Base-by-base conservation (phyloP, 768 basidiomycete species). In the Leucocoprinus birnbaumii region DNA sequence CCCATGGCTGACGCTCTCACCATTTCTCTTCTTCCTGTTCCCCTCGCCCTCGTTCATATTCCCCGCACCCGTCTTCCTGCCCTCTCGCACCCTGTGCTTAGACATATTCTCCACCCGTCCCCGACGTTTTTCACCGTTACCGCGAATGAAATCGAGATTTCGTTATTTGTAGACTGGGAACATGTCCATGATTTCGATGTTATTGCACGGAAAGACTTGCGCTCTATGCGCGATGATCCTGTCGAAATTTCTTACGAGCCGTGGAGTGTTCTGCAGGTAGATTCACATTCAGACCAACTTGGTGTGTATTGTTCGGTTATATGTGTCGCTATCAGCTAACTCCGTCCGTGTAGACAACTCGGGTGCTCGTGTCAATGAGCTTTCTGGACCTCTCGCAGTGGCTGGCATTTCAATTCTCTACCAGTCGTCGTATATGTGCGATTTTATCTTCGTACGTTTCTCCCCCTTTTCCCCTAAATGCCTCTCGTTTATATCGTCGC, bases 321-420 rank as follows among this genome's bases (percentile, higher is more conserved):
- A 57, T 58, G 58, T 38, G 11, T 27, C 25, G 37, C 58, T 51
- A 51, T 44, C 35, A 38, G 45, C 61, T 54, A 27, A 58, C 48
- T 44, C 31, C 38, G 42, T 42, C 26, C 21, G 40, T 38, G 2
- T 59, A 87, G 86, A 85, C 65, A 83, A 79, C 58, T 83, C 86
- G 4, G 87, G 88, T 11, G 83, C 85, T 18, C 79, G 89, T 44
- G 83, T 91, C 0, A 81, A 84, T 58, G 87, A 91, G 63, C 73
- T 92, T 27, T 90, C 90, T 19, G 84, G 86, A 14, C 87, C 85
- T 27, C 72, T 92, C 18, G 87, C 88, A 10, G 84, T 82, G 11
- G 86, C 85, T 35, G 87, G 87, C 2, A 89, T 92, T 35, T 88
- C 86, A 27, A 91, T 92, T 47, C 72, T 91, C 13, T 92, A 91